phyloP scores from a whole-genome alignment of 1,284 basidiomycete genomes.

The Moesziomyces sp. region DNA sequence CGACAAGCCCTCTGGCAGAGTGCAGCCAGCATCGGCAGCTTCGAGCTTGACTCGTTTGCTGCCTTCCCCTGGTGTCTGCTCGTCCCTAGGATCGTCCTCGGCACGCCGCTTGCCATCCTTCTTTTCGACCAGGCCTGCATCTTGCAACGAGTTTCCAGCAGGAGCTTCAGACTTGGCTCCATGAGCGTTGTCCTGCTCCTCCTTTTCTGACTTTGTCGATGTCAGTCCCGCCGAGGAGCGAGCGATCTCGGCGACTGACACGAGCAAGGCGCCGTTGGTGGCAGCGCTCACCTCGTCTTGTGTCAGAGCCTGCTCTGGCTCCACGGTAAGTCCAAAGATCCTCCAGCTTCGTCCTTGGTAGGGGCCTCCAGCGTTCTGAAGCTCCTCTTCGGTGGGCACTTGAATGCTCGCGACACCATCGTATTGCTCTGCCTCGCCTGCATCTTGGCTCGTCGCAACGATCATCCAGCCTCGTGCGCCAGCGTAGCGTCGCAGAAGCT shows the following conservation, averaged over 20 bases:
- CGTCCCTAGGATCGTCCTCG: conserved; percentile 2
- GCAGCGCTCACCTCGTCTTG: conserved; percentile 29
- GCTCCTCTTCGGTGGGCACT: conserved; percentile 38
- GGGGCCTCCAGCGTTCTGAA: conserved; percentile 17
- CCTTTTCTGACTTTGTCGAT: conserved; percentile 2
- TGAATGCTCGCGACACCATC: conserved; percentile 34
- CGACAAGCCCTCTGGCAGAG: conserved; percentile 17
- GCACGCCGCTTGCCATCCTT: conserved; percentile 31
- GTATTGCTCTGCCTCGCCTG: conserved; percentile 11
- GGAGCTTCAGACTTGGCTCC: not conserved
- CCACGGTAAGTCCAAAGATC: conserved; percentile 44
- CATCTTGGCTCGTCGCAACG: conserved; percentile 24
- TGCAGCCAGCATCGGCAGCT: conserved; percentile 8
- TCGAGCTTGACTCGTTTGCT: conserved; percentile 20
- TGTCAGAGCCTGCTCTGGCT: conserved; percentile 26
- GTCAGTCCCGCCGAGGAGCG: conserved; percentile 17
- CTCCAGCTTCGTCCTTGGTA: conserved; percentile 40
- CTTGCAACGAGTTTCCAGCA: not conserved
- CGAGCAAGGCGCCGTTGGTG: conserved; percentile 33
- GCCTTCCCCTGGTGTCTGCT: not conserved
- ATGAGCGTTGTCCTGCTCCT: conserved; percentile 1
- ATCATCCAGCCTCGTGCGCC: conserved; percentile 57
- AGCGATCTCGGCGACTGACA: conserved; percentile 44
- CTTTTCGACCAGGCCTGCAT: not conserved
- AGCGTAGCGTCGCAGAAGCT: conserved; percentile 49